A percentile compares a stretch with the other conserved stretches of the same genome.
phyloP scores from a whole-genome alignment of 108 stramenopile genomes.

The Phaeodactylum tricornutum region DNA sequence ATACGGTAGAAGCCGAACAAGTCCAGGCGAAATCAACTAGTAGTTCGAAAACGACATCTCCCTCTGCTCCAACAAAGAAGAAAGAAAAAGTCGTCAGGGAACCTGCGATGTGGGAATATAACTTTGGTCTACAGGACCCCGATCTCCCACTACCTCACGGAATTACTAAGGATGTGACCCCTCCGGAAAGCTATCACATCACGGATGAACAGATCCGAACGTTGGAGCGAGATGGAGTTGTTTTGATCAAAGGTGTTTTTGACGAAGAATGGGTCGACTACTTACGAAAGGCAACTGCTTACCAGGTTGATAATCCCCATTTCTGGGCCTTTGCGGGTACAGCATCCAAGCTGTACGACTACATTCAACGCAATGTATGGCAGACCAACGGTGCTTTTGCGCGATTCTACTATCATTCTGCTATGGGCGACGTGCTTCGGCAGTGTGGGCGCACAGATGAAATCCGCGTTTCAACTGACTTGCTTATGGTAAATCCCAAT shows the following conservation, averaged over 20 bases:
- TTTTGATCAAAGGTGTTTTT: slow-evolving; percentile 73
- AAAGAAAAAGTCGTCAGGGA: slow-evolving; percentile 68
- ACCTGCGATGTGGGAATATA: slow-evolving; percentile 84
- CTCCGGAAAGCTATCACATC: slow-evolving; percentile 56
- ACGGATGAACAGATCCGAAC: slow-evolving; percentile 70
- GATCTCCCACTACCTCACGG: slow-evolving; percentile 62
- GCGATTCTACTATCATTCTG: slow-evolving; percentile 83
- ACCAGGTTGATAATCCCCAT: slow-evolving; percentile 77
- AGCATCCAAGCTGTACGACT: slow-evolving; percentile 86
- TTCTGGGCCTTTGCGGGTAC: slow-evolving; percentile 91
- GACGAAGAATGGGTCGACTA: slow-evolving; percentile 83
- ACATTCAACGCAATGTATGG: slow-evolving; percentile 91
- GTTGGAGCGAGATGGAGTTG: slow-evolving; percentile 79
- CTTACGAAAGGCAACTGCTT: slow-evolving; percentile 59
- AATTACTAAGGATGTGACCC: slow-evolving; percentile 39
- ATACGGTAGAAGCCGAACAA: no score
- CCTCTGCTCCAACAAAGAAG: neutral
- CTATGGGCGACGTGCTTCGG: slow-evolving; percentile 75
- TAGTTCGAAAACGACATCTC: no score
- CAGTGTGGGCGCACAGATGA: slow-evolving; percentile 79
- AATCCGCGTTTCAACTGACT: slow-evolving; percentile 79
- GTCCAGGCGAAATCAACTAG: no score
- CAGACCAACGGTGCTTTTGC: slow-evolving; percentile 86
- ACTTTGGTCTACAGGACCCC: slow-evolving; percentile 85
- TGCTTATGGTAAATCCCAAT: slow-evolving; percentile 93